phyloP scores from a whole-genome alignment of 208 protist species.

The Wallacemonas sp. region DNA sequence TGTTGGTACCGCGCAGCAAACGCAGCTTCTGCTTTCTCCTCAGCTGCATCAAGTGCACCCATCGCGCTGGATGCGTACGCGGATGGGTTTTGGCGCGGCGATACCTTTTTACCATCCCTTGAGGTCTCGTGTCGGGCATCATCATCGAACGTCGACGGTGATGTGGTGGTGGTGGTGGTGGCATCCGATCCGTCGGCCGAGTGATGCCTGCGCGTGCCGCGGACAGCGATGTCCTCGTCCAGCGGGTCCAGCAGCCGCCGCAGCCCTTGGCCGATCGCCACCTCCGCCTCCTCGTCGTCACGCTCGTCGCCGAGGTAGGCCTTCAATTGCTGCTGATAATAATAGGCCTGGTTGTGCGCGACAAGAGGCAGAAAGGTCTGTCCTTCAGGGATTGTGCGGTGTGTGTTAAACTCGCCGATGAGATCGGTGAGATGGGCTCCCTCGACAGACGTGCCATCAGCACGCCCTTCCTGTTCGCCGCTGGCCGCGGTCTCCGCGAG shows the following conservation, averaged over 20 bases:
- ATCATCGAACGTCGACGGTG: too few relatives aligned
- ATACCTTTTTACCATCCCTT: too few relatives aligned
- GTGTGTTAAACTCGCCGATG: constrained; percentile 1
- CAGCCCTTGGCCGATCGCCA: background rate
- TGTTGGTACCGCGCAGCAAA: too few relatives aligned
- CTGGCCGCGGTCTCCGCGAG: background rate
- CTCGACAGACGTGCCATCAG: background rate
- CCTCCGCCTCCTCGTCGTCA: background rate
- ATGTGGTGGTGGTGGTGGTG: too few relatives aligned
- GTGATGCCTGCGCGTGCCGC: too few relatives aligned
- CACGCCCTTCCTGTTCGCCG: background rate
- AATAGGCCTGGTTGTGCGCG: constrained; percentile 5
- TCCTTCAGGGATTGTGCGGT: background rate
- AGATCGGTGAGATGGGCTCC: background rate
- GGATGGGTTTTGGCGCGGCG: too few relatives aligned
- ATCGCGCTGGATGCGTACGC: too few relatives aligned
- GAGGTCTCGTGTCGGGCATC: too few relatives aligned
- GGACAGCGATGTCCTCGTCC: too few relatives aligned
- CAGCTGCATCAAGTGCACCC: too few relatives aligned
- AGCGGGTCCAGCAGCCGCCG: background rate
- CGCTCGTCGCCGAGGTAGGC: background rate
- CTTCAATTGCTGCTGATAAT: constrained; percentile 2
- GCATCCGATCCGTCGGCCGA: too few relatives aligned
- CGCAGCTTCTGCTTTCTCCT: too few relatives aligned
- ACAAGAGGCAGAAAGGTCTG: constrained; percentile 7